Evolutionary conservation across 2,329 filamentous ascomycete genomes (phyloP).

Genomic region (Beauveria brongniartii): DNA sequence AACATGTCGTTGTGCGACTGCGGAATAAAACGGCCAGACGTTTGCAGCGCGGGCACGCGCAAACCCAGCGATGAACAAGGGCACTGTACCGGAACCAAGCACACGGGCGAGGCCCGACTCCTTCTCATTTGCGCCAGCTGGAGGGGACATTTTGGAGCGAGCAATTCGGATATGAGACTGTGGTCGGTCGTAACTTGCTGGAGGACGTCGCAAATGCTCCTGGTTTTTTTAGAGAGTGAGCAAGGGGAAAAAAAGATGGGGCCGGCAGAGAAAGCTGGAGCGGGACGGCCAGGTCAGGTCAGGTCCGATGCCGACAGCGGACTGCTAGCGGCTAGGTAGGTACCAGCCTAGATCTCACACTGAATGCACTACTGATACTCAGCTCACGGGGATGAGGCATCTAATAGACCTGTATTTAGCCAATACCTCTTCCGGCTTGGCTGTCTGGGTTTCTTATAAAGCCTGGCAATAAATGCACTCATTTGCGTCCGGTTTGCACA

Average conservation of each 20-base stretch:
- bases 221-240: conserved; percentile 1
- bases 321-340: background rate
- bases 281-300: background rate
- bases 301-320: background rate
- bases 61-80: background rate
- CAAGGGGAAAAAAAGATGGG: conserved; percentile 1
- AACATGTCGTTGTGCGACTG: background rate
- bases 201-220: conserved; percentile 4
- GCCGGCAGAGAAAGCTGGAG: background rate
- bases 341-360: background rate
- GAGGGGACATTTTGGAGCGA: conserved; percentile 47
- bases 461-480: no score
- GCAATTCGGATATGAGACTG: background rate
- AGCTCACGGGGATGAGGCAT: no score
- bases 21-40: conserved; percentile 4
- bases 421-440: background rate
- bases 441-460: background rate
- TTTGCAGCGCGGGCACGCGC: background rate
- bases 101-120: conserved; percentile 86
- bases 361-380: background rate
- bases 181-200: background rate
- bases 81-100: conserved; percentile 71
- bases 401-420: background rate
- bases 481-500: background rate
- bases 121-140: conserved; percentile 49